These are phyloP conservation scores for Globisporangium cederbergense DNA, from an alignment of 352 stramenopile species.

Conservation along the genomic window DNA sequence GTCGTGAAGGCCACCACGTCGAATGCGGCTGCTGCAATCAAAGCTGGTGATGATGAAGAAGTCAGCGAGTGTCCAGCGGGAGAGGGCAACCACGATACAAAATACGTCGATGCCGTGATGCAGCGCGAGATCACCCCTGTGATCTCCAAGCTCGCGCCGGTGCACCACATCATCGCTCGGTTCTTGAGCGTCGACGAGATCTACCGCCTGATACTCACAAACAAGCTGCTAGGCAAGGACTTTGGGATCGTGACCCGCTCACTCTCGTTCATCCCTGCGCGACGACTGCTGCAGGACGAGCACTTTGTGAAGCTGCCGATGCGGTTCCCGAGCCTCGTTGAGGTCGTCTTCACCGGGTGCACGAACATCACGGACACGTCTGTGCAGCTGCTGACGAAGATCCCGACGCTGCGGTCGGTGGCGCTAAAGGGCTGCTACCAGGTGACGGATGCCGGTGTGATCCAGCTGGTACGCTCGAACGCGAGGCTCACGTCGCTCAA, in stretches of 20 bases:
- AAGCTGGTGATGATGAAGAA: neutral
- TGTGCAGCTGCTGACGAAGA: conserved; percentile 31
- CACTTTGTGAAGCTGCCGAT: conserved; percentile 35
- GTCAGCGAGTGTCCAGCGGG: neutral
- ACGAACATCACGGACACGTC: conserved; percentile 48
- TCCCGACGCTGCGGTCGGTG: conserved; percentile 36
- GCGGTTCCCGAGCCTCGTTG: conserved; percentile 48
- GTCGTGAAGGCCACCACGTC: conserved; percentile 22
- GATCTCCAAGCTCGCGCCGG: conserved; percentile 23
- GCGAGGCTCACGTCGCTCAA: conserved; percentile 56
- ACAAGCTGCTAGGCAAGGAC: conserved; percentile 38
- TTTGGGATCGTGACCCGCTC: conserved; percentile 35
- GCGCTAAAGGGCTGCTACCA: conserved; percentile 73
- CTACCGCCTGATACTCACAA: conserved; percentile 48
- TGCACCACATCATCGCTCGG: conserved; percentile 42
- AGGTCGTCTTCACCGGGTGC: conserved; percentile 65
- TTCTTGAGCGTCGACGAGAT: conserved; percentile 51
- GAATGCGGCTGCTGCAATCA: conserved; percentile 11
- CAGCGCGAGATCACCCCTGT: neutral
- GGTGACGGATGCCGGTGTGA: conserved; percentile 36
- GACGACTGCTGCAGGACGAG: conserved; percentile 40
- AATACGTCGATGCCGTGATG: neutral
- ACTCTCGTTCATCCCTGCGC: conserved; percentile 57
- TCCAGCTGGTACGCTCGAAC: conserved; percentile 20
- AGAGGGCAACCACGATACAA: neutral